Evolutionary conservation across 805 yeast genomes (phyloP), one percentile per base, ranked within the genome.

Genomic region (Ogataea populi-albae): DNA sequence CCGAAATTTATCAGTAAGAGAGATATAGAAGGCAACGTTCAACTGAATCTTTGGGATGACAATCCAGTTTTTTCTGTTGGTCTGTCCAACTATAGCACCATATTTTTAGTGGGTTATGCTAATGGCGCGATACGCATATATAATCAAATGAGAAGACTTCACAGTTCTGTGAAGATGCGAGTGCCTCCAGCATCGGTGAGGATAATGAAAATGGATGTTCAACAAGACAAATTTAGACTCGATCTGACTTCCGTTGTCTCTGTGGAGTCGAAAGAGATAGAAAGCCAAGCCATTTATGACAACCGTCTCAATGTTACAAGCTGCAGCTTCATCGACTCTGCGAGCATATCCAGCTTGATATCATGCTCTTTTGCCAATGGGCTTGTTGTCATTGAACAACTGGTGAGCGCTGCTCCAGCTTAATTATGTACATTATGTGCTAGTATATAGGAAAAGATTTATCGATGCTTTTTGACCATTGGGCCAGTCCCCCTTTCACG

Each of bases 401-500:
- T 61, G 11, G 14, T 34, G 26, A 39, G 47, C 30, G 43, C 49
- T 12, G 12, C 23, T 12, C 17, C 34, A 17, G 23, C 23, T 22
- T 35, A 29, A 26, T 12, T 11, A 35, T 35, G 38, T 27, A 32
- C 5, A 19, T 25, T 15, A 12, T 21, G 18, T 17, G n/a, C 23
- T 59, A 86, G 49, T 86, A 86, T 26, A 67, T 67, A 8, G 95
- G 95, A 32, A 86, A 66, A 0, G 48, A 44, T 0, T 68, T 60
- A 47, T 88, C 91, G 3, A 86, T 64, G 1, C 66, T 64, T 11
- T 61, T 68, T 35, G 83, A 71, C 85, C 94, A 88, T 44, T 65
- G 70, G 35, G 68, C 64, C 17, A 88, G 62, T 0, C 98, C 98
- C 2, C 98, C 98, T 8, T 56, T 65, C 4, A 91, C 66, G 55